These are phyloP conservation scores for Verticillium dahliae DNA, from an alignment of 2,329 filamentous ascomycete species.

Conservation along the genomic window DNA sequence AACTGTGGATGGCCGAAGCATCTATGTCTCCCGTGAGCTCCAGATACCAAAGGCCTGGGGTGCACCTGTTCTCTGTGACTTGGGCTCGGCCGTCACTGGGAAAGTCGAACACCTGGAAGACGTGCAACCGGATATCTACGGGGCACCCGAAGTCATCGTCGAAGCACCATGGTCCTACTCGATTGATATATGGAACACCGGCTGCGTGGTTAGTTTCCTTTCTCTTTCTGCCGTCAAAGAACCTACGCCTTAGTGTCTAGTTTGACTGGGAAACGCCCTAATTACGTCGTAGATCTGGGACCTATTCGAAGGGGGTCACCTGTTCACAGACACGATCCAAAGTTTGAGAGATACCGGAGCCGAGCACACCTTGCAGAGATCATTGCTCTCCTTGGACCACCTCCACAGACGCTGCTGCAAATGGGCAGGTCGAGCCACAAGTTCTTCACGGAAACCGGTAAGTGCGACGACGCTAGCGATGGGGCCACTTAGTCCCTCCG, in stretches of 20 bases:
- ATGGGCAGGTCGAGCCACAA: conserved; percentile 21
- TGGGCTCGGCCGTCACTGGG: conserved; percentile 36
- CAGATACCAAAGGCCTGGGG: conserved; percentile 22
- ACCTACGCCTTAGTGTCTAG: not conserved
- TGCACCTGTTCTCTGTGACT: conserved; percentile 37
- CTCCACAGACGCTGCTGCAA: conserved; percentile 26
- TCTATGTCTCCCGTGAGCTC: conserved; percentile 35
- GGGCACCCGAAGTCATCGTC: conserved; percentile 40
- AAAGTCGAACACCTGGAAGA: conserved; percentile 25
- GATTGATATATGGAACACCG: conserved; percentile 44
- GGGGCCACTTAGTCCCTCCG: not conserved
- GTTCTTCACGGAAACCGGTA: conserved; percentile 32
- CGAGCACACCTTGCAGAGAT: conserved; percentile 43
- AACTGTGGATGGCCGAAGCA: conserved; percentile 26
- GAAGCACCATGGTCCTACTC: conserved; percentile 35
- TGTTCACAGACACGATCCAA: conserved; percentile 36
- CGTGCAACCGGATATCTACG: conserved; percentile 32
- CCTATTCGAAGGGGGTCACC: conserved; percentile 34
- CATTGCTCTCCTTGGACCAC: conserved; percentile 34
- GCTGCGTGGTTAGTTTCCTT: conserved; percentile 2
- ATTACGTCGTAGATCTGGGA: conserved; percentile 35
- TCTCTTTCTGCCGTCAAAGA: not conserved
- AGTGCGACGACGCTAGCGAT: not conserved
- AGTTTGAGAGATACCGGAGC: conserved; percentile 27
- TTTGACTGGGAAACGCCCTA: not conserved